Evolutionary conservation across 352 stramenopile genomes (phyloP), one percentile per base, ranked within the genome.

Genomic region (Phytophthora fragariae): DNA sequence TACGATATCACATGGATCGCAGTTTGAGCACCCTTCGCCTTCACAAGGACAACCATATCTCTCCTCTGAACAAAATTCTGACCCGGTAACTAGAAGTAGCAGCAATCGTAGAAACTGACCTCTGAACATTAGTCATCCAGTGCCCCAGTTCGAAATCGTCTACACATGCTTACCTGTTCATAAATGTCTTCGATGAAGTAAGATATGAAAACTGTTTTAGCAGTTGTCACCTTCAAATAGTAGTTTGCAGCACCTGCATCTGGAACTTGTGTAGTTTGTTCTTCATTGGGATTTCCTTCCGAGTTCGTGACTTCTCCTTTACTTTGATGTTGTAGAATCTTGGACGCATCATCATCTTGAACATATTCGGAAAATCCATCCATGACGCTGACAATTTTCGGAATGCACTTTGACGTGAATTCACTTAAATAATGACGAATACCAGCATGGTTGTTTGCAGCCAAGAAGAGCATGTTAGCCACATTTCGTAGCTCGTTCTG

Each of bases 161-260:
- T n/a, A 5, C 8, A 9, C 6, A 2, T 24, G 57, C 62, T 49
- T 68, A 83, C 76, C 73, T 79, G 61, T 33, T 79, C 70, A 29
- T 83, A 83, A 53, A 81, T 67, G 33, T 72, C 73, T 49, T 83
- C 76, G 2, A 54, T 79, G 33, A 68, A 83, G 31, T 81, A 50
- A 3, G 76, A 83, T 52, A 81, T 58, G 46, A 70, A 79, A 6
- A 79, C 50, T 7, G 33, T 50, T 44, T 77, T 81, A 9, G 31
- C 19, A 24, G 57, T 60, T 5, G 65, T 44, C 41, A 76, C 9
- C 49, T 68, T 72, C 21, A 76, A 56, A 12, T 72, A 37, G 54
- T 68, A 60, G 33, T 37, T 57, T n/a, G 33, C 17, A 35, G 27
- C 5, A 19, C 6, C 19, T 50, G 64, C 52, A 39, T 68, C 44